Conservation (phyloP, 768 basidiomycete genomes). For the Obba rivulosa region DNA sequence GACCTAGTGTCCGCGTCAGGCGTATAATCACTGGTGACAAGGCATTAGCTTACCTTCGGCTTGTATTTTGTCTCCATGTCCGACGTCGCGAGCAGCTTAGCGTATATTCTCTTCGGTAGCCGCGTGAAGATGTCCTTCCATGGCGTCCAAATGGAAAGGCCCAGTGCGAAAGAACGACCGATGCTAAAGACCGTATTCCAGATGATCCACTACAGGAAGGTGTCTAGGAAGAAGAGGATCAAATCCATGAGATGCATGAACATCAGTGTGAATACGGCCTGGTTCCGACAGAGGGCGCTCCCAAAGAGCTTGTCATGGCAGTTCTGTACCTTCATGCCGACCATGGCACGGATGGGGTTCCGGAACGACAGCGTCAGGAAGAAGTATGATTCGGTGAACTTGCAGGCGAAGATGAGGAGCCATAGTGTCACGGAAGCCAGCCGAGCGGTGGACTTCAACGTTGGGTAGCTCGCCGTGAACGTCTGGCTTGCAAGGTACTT, state of each 20-base stretch:
- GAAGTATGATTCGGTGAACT: conserved; percentile 96
- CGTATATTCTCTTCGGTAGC: conserved; percentile 93
- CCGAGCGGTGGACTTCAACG: conserved; percentile 58
- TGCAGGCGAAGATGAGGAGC: conserved; percentile 93
- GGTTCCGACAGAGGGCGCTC: conserved; percentile 77
- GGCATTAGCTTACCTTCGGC: conserved; percentile 67
- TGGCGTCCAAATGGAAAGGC: conserved; percentile 97
- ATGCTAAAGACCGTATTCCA: conserved; percentile 97
- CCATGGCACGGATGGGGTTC: conserved; percentile 92
- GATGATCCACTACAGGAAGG: conserved; percentile 99
- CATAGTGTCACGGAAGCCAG: conserved; percentile 78
- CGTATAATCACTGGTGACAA: no score
- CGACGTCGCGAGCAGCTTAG: conserved; percentile 87
- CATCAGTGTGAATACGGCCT: conserved; percentile 90
- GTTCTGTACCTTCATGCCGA: conserved; percentile 90
- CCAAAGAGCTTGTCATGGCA: conserved; percentile 89
- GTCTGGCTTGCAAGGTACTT: conserved; percentile 99
- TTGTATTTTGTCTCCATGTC: conserved; percentile 99
- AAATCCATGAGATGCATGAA: conserved; percentile 99
- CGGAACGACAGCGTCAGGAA: conserved; percentile 94
- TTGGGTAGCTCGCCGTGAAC: conserved; percentile 93
- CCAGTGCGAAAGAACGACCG: conserved; percentile 81
- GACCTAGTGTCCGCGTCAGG: conserved; percentile 44
- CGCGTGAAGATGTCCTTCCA: conserved; percentile 98
- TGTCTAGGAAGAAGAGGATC: conserved; percentile 96